These are phyloP conservation scores for Neolentinus lepideus DNA, from an alignment of 1,284 basidiomycete genomes.

Conservation along the genomic window DNA sequence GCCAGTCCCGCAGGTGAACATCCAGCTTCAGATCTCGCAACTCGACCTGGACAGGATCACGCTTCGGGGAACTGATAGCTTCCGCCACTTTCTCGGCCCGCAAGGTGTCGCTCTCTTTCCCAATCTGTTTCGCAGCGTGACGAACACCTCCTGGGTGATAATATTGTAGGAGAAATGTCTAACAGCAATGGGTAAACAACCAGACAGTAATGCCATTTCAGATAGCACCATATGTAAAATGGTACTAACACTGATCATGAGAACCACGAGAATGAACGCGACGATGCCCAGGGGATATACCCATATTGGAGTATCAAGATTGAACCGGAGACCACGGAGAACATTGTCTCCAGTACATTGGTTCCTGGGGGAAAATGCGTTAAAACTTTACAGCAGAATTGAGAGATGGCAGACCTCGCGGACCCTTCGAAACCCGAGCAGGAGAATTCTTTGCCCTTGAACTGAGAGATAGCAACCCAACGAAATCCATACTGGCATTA, in stretches of 20 bases:
- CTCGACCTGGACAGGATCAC: background rate
- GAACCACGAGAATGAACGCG: constrained; percentile 3
- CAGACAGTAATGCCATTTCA: background rate
- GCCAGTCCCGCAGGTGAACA: background rate
- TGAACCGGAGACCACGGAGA: constrained; percentile 2
- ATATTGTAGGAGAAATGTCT: constrained; percentile 1
- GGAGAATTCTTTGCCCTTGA: background rate
- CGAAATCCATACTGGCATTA: background rate
- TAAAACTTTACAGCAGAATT: background rate
- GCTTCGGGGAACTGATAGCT: background rate
- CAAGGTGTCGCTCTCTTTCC: background rate
- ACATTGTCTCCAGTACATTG: constrained; percentile 4
- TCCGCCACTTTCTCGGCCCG: background rate
- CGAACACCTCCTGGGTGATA: constrained; percentile 5
- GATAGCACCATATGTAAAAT: background rate
- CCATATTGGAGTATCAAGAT: background rate
- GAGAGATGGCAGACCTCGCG: background rate
- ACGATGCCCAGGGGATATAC: background rate
- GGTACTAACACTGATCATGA: background rate
- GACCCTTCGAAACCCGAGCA: constrained; percentile 1
- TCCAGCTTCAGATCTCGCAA: background rate
- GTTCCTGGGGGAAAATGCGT: background rate
- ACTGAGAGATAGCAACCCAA: constrained; percentile 3
- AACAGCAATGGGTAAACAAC: background rate
- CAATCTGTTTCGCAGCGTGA: constrained; percentile 2